Evolutionary conservation across 768 basidiomycete species (phyloP), one percentile per base, ranked within the genome.

Genomic region (Hydnum rufescens): DNA sequence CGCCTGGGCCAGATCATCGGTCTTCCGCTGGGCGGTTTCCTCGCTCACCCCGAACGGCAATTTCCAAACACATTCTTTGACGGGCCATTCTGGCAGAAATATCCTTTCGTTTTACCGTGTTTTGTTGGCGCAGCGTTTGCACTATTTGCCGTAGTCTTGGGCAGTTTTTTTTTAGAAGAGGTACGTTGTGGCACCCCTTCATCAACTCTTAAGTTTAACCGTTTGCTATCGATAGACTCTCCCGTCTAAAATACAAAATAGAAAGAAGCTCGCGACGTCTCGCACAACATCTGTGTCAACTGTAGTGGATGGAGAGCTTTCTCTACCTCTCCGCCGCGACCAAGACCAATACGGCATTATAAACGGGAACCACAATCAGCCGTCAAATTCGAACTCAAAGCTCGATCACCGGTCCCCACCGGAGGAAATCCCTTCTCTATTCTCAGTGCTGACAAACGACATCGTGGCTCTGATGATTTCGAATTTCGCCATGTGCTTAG

Each of bases 1-100:
- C 25, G 49, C 18, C 6, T 50, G 8, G 49, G 49, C 13, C 49
- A 50, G 32, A 50, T 50, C 31, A 32, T 50, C 16, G 49, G 49
- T 25, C 32, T 50, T 31, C 49, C 49, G 29, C 16, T 50, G 29
- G 49, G 49, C 1, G 49, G 49, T 16, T 50, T 34, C 26, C 31
- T 50, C 28, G 25, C 49, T 6, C 49, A 50, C 25, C 49, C 49
- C 26, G 49, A 50, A 32, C 49, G 49, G 16, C 25, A 50, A 13
- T 50, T 29, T 47, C 44, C 44, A 8, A 26, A 28, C 44, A 13
- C 26, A 16, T 13, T 47, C 16, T 6, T 8, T 5, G 13, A 25
- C 13, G 16, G 23, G 26, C 1, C 26, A 5, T 50, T 50, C 2
- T 50, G 49, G 49, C 49, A 8, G 6, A 8, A 6, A 31, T 50